A percentile compares a stretch with the other conserved stretches of the same genome.
Evolutionary conservation across 805 yeast genomes (phyloP).

Genomic region (Yarrowia porcina): DNA sequence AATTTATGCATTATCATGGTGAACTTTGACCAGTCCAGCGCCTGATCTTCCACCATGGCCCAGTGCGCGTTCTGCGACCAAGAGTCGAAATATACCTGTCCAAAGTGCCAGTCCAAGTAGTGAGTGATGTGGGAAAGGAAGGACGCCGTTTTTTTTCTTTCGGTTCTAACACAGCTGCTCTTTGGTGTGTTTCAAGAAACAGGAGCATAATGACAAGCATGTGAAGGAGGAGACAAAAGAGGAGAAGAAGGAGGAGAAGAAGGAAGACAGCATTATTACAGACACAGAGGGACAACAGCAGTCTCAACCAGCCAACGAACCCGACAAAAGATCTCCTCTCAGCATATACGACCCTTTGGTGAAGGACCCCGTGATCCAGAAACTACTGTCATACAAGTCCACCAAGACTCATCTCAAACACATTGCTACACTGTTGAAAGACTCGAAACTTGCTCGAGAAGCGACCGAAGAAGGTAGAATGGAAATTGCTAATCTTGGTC

Average conservation of each 20-base stretch:
- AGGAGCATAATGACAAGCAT: background rate
- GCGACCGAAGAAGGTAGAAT: slow-evolving; percentile 6
- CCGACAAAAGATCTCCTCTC: background rate
- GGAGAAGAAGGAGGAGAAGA: background rate
- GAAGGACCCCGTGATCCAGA: background rate
- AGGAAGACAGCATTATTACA: background rate
- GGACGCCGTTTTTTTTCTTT: no score
- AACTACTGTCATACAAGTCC: slow-evolving; percentile 2
- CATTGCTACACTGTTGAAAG: slow-evolving; percentile 1
- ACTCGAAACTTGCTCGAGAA: slow-evolving; percentile 10
- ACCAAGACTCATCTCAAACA: slow-evolving; percentile 13
- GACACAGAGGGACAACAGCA: no score
- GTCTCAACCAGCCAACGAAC: background rate
- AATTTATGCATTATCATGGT: background rate
- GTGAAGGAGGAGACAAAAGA: background rate
- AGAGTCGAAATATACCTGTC: slow-evolving; percentile 23
- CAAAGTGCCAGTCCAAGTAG: slow-evolving; percentile 9
- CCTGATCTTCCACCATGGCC: background rate
- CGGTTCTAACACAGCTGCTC: slow-evolving; percentile 23
- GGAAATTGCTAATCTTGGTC: background rate
- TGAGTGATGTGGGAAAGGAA: background rate
- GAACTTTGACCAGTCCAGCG: no score
- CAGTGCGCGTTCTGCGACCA: slow-evolving; percentile 13
- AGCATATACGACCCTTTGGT: slow-evolving; percentile 10
- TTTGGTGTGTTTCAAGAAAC: slow-evolving; percentile 7